Conservation (phyloP, 306 rosid genomes). For the Castanea mollissima region DNA sequence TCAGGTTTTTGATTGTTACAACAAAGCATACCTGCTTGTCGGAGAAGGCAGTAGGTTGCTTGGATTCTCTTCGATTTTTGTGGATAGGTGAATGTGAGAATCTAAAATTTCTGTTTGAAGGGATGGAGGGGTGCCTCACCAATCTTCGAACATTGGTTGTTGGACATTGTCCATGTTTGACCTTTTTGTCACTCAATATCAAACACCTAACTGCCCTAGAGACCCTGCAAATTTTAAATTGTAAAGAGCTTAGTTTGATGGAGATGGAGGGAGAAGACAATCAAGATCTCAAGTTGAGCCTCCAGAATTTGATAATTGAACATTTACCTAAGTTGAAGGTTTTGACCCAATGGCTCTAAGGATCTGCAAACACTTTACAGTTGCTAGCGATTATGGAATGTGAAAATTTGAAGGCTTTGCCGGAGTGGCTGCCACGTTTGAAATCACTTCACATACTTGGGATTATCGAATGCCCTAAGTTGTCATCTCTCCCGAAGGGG, state of each 20-base stretch:
- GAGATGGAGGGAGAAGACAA: background rate
- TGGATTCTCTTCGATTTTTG: constrained; percentile 13
- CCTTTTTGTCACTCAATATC: constrained; percentile 16
- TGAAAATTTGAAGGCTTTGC: background rate
- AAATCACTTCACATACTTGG: background rate
- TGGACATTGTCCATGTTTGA: background rate
- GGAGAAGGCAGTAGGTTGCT: constrained; percentile 7
- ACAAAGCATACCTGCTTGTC: constrained; percentile 17
- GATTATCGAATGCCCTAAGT: background rate
- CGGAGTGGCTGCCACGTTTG: constrained; percentile 24
- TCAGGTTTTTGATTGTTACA: constrained; percentile 22
- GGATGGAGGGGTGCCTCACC: background rate
- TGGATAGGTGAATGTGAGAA: constrained; percentile 9
- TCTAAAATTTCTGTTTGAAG: constrained; percentile 12
- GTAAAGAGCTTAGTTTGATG: background rate
- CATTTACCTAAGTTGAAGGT: background rate
- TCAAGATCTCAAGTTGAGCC: background rate
- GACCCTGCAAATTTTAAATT: background rate
- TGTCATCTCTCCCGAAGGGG: constrained; percentile 14
- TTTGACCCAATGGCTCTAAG: constrained; percentile 29
- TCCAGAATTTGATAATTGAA: background rate
- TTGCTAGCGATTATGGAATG: background rate
- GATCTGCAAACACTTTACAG: constrained; percentile 9
- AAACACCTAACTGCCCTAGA: constrained; percentile 11
- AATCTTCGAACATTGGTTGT: background rate